These are phyloP conservation scores for Mortierella sp. DNA, from an alignment of 371 early-diverging fungal genomes.

Conservation along the genomic window DNA sequence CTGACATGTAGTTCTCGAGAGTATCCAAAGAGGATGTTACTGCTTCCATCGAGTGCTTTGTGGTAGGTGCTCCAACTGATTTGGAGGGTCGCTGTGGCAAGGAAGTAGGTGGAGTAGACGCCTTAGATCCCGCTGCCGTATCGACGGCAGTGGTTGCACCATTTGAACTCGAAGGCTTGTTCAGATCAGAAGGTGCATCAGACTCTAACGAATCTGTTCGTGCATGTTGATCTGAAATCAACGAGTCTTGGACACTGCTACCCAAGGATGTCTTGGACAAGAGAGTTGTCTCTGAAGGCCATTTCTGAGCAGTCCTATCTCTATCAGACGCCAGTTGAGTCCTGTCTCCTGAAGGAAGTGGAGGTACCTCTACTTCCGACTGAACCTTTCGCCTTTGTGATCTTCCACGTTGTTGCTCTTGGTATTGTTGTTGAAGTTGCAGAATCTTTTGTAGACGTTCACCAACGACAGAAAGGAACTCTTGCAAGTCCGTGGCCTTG, in stretches of 20 bases:
- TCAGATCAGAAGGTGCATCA: constrained; percentile 15
- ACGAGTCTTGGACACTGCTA: not conserved
- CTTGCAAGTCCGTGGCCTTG: constrained; percentile 12
- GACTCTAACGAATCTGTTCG: constrained; percentile 28
- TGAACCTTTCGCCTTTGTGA: too few species aligned
- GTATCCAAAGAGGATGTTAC: constrained; percentile 37
- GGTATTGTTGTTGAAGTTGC: constrained; percentile 25
- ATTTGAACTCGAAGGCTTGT: not conserved
- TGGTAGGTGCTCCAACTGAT: not conserved
- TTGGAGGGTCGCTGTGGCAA: not conserved
- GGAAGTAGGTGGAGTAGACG: not conserved
- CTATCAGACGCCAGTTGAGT: not conserved
- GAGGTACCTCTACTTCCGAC: too few species aligned
- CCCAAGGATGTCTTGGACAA: constrained; percentile 1
- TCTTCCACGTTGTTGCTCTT: not conserved
- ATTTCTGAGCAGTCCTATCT: constrained; percentile 14
- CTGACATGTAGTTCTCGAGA: constrained; percentile 21
- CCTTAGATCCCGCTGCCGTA: constrained; percentile 7
- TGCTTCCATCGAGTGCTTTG: constrained; percentile 21
- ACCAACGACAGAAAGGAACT: constrained; percentile 16
- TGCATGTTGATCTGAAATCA: not conserved
- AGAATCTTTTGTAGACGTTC: constrained; percentile 28
- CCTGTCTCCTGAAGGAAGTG: too few species aligned
- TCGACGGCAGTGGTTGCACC: constrained; percentile 7
- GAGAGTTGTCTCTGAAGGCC: constrained; percentile 25